Base-by-base conservation (phyloP, 164 flowering plant genomes). In the Malania oleifera region DNA sequence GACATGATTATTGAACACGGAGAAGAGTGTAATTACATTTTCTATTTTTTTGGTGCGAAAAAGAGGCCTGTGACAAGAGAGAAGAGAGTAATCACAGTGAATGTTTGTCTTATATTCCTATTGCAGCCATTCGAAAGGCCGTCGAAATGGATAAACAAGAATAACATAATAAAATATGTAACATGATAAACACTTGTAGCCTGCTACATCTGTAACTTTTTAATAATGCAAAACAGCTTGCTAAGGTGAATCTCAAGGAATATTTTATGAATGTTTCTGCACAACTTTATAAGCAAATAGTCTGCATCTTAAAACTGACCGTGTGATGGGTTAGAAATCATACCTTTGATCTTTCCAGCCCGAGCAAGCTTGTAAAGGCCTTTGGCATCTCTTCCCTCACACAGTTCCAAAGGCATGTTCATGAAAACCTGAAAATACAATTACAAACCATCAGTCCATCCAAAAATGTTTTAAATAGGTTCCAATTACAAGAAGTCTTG, bases 361-460 rank as follows among this genome's bases (percentile, higher is more conserved):
- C 87, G 79, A 28, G 91, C 91, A 47, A 84, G 84, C 73, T 82
- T 84, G 78, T 84, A 84, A 18, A 84, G 82, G 20, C 91, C 91
- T 71, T 84, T 84, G 24, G 82, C 54, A 64, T 84, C 91, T 72
- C 91, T 78, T 65, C 62, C 62, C 65, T 83, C 89, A 60, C 89
- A 83, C 63, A 83, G 45, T 67, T 61, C 68, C 34, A 83, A 64
- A 41, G 89, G 82, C 78, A 74, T 74, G 68, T 83, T 73, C 83
- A 81, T 75, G 73, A 69, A 81, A 24, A 83, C 86, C 89, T 83
- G 77, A 11, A 29, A 26, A 27, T 8, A 7, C 0, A 25, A 10
- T 9, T 19, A 24, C 15, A 12, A 2, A 12, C n/a, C 23, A 15
- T 1, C 27, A 49, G 2, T 23, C 18, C 28, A 49, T 43, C 20